Base-by-base conservation (phyloP, 2,329 filamentous ascomycete species). In the Microdochium nivale region DNA sequence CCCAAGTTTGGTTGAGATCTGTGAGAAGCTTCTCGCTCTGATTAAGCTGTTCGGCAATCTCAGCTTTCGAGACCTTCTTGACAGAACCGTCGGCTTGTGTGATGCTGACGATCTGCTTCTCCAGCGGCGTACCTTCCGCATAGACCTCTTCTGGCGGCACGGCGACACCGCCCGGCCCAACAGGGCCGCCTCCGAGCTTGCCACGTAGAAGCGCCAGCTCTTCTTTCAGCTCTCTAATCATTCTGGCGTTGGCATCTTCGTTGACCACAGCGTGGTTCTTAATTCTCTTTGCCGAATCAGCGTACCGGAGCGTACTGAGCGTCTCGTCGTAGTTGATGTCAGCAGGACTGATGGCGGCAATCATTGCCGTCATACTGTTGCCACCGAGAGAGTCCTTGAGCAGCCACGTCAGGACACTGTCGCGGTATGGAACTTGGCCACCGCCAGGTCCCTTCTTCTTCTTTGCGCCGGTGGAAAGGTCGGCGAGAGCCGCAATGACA, bases 251-350 rank as follows among this genome's bases (percentile, higher is more conserved):
- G 47, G 94, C 92, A 70, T 99, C 94, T 68, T 99, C 94, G 74
- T 99, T 99, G 68, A 99, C 88, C 49, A 99, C 94, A 52, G 94
- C 94, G 68, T 99, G 94, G 73, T 99, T 99, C 89, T 97, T 97
- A 79, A 99, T 99, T 61, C 94, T 85, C 74, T 99, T 99, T 25
- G 94, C 94, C 8, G 90, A 96, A 66, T 99, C 92, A 52, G 95
- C 94, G 69, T 99, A 99, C 63, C 95, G 84, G 25, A 99, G 77
- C 1, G 94, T 99, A 66, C 91, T 94, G 19, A 99, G 77, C 0
- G 95, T 99, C 70, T 99, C 94, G 59, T 99, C 94, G 65, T 95
- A 97, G 70, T 99, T 99, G 74, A 97, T 97, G 70, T 99, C 94
- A 51, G 94, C 94, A 3, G 94, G 94, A 63, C 91, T 96, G 65